Evolutionary conservation across 352 stramenopile species (phyloP).

Genomic region (Salisapilia sapeloensis): DNA sequence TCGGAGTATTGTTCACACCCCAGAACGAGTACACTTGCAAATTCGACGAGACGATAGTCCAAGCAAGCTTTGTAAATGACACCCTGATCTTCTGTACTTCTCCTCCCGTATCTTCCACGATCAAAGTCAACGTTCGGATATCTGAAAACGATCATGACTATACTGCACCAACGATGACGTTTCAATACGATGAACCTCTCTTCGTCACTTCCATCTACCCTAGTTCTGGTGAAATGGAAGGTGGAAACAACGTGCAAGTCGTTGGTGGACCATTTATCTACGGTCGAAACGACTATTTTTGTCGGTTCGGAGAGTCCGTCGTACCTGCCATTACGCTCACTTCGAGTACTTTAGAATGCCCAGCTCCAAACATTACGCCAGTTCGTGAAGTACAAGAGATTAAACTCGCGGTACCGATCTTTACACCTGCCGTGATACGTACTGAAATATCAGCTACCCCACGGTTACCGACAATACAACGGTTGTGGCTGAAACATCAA

Average conservation of each 20-base stretch:
- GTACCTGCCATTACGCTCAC: constrained; percentile 56
- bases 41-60: constrained; percentile 23
- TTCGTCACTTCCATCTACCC: constrained; percentile 41
- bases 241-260: constrained; percentile 29
- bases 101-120: constrained; percentile 9
- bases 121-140: constrained; percentile 19
- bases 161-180: constrained; percentile 27
- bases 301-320: constrained; percentile 76
- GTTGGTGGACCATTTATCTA: constrained; percentile 37
- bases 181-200: constrained; percentile 23
- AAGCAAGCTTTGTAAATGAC: constrained; percentile 23
- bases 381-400: constrained; percentile 78
- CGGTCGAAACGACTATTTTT: constrained; percentile 28
- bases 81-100: constrained; percentile 43
- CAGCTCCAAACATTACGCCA: constrained; percentile 33
- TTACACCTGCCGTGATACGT: constrained; percentile 32
- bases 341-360: constrained; percentile 33
- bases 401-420: constrained; percentile 16
- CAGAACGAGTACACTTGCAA: constrained; percentile 21
- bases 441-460: constrained; percentile 20
- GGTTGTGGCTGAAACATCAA: constrained; percentile 9
- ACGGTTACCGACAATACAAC: constrained; percentile 22
- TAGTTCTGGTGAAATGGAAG: constrained; percentile 38
- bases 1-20: constrained; percentile 9
- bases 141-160: constrained; percentile 41